These are phyloP conservation scores for Cochlearia excelsa DNA, from an alignment of 345 rosid species.

Conservation along the genomic window DNA sequence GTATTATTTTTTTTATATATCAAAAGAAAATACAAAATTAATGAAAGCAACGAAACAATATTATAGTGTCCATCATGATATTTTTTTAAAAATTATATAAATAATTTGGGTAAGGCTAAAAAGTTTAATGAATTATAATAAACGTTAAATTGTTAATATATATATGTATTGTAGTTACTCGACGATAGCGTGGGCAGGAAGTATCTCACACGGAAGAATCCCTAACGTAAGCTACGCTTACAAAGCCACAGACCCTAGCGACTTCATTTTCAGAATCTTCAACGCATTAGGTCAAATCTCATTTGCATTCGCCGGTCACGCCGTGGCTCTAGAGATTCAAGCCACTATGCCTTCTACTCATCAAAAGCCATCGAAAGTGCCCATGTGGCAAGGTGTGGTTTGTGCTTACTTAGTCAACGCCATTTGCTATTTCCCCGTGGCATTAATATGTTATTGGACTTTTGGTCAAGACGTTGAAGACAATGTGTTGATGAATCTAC, in stretches of 20 bases:
- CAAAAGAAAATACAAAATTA: too few relatives aligned
- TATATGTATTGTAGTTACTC: constrained; percentile 58
- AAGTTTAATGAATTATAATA: not conserved
- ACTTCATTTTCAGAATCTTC: constrained; percentile 65
- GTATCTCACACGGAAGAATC: constrained; percentile 55
- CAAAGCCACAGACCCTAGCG: constrained; percentile 45
- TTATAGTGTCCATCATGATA: too few relatives aligned
- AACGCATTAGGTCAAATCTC: constrained; percentile 85
- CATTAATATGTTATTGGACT: constrained; percentile 77
- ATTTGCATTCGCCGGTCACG: constrained; percentile 91
- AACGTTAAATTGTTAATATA: not conserved
- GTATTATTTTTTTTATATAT: too few relatives aligned
- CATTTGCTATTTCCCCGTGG: constrained; percentile 92
- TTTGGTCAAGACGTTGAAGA: constrained; percentile 82
- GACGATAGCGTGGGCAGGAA: constrained; percentile 87
- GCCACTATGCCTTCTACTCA: constrained; percentile 93
- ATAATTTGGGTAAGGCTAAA: too few relatives aligned
- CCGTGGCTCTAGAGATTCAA: constrained; percentile 88
- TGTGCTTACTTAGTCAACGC: constrained; percentile 83
- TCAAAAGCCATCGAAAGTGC: constrained; percentile 68
- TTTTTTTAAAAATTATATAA: too few relatives aligned
- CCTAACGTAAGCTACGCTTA: constrained; percentile 68
- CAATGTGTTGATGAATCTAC: constrained; percentile 63
- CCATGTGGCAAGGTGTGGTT: constrained; percentile 93
- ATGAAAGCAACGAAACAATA: too few relatives aligned